These are phyloP conservation scores for Jamesozyma jinghongensis DNA, from an alignment of 805 yeast species.

Conservation along the genomic window DNA sequence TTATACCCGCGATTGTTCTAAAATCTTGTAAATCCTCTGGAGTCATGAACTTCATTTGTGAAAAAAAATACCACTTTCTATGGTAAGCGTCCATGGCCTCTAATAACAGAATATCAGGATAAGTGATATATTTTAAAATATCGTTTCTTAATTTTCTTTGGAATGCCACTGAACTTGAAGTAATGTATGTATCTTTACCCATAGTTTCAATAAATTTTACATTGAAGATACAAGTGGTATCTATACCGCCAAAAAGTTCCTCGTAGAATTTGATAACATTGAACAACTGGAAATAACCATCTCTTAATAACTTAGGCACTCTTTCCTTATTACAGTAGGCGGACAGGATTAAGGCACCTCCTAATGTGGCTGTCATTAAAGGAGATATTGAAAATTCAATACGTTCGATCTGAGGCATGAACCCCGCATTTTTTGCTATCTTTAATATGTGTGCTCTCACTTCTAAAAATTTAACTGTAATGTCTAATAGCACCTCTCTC, in stretches of 20 bases:
- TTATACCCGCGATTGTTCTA: conserved; percentile 59
- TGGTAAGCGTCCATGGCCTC: conserved; percentile 31
- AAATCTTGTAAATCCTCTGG: conserved; percentile 37
- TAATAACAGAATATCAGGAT: conserved; percentile 19
- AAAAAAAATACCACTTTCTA: conserved; percentile 22
- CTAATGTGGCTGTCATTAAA: conserved; percentile 33
- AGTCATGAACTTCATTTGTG: conserved; percentile 14
- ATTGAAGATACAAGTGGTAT: conserved; percentile 17
- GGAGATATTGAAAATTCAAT: conserved; percentile 24
- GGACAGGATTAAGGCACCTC: conserved; percentile 41
- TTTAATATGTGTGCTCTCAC: conserved; percentile 25
- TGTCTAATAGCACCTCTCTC: conserved; percentile 29
- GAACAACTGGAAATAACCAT: conserved; percentile 8
- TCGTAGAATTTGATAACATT: conserved; percentile 16
- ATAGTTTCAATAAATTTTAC: conserved; percentile 35
- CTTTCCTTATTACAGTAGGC: conserved; percentile 33
- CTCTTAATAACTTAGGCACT: conserved; percentile 8
- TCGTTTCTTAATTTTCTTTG: conserved; percentile 53
- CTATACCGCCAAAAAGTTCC: conserved; percentile 17
- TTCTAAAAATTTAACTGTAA: conserved; percentile 33
- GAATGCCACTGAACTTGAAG: conserved; percentile 64
- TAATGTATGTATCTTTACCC: conserved; percentile 42
- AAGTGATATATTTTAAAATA: conserved; percentile 18
- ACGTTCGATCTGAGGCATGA: conserved; percentile 12
- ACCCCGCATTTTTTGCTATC: conserved; percentile 17